Base-by-base conservation (phyloP, 164 flowering plant genomes). In the Cinnamomum micranthum region DNA sequence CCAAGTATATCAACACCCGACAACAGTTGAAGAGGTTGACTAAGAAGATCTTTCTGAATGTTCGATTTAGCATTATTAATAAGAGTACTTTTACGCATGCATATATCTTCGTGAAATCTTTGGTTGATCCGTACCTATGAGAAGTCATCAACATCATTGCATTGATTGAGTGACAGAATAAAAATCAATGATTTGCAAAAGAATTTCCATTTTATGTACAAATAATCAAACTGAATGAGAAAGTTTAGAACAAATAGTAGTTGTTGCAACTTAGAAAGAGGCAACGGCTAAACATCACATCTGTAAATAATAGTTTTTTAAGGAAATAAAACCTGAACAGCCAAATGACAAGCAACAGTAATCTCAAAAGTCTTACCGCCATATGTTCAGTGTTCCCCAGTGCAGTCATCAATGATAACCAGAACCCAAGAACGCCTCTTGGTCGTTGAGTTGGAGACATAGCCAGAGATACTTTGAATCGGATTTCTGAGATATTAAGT, bases 361-460 rank as follows among this genome's bases (percentile, higher is more conserved):
- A 15, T 55, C 60, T n/a, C 65, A 79, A 65, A 50, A 47, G 22
- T 76, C 94, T 87, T 81, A 96, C 99, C 12, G 92, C 87, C 99
- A 96, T 96, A 83, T 94, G 91, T 80, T 96, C 98, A 31, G 97
- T 94, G 81, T 96, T 96, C 10, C 99, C 99, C 80, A 96, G 83
- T 64, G 99, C 97, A 84, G 99, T 96, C 99, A 96, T 96, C 82
- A 96, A 84, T 58, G 98, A 94, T 75, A 93, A 85, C 98, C 99
- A 96, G 81, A 96, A 96, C 62, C 99, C 99, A 84, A 96, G 97
- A 17, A 96, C 98, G 70, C 99, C 99, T 41, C 91, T 89, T 68
- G 99, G 99, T 27, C 99, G 86, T 76, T 94, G 99, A 83, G 90
- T 85, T 73, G 99, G 99, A 69, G 99, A 96, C 99, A 96, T 96